These are phyloP conservation scores for Hansenula sp. DNA, from an alignment of 1,139 yeast species.

Conservation along the genomic window DNA sequence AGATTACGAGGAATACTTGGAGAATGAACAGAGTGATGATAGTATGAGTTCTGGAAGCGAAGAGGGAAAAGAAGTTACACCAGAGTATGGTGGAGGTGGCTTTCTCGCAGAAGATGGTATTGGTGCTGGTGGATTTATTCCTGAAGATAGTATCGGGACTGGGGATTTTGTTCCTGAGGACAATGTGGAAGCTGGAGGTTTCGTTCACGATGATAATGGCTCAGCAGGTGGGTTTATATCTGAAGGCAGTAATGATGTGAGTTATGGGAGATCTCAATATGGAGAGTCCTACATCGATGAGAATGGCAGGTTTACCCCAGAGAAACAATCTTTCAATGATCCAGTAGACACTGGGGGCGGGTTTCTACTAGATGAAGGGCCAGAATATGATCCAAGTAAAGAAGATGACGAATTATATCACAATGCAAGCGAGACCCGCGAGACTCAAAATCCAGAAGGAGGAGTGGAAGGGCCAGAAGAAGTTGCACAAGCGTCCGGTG, in stretches of 20 bases:
- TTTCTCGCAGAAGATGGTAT: slow-evolving; percentile 7
- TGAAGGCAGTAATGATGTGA: too few species aligned
- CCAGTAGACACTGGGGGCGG: too few species aligned
- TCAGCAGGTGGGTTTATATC: slow-evolving; percentile 5
- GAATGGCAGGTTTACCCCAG: too few species aligned
- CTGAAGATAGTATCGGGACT: slow-evolving; percentile 4
- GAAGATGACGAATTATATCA: slow-evolving; percentile 1
- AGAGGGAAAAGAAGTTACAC: slow-evolving; percentile 10
- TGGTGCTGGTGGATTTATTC: slow-evolving; percentile 3
- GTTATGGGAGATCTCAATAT: too few species aligned
- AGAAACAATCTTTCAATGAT: too few species aligned
- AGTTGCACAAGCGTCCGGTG: neutral
- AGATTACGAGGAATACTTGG: slow-evolving; percentile 15
- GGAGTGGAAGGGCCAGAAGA: neutral
- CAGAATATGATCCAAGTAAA: neutral
- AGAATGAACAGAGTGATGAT: slow-evolving; percentile 8
- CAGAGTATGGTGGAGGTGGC: slow-evolving; percentile 10
- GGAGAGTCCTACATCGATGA: too few species aligned
- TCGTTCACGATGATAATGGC: too few species aligned
- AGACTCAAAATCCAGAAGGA: neutral
- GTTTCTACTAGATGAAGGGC: too few species aligned
- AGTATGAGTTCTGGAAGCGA: slow-evolving; percentile 1
- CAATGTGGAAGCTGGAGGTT: too few species aligned
- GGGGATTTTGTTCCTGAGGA: too few species aligned
- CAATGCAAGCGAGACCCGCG: slow-evolving; percentile 4